Evolutionary conservation across 306 rosid genomes (phyloP).

Genomic region (Cicer arietinum): DNA sequence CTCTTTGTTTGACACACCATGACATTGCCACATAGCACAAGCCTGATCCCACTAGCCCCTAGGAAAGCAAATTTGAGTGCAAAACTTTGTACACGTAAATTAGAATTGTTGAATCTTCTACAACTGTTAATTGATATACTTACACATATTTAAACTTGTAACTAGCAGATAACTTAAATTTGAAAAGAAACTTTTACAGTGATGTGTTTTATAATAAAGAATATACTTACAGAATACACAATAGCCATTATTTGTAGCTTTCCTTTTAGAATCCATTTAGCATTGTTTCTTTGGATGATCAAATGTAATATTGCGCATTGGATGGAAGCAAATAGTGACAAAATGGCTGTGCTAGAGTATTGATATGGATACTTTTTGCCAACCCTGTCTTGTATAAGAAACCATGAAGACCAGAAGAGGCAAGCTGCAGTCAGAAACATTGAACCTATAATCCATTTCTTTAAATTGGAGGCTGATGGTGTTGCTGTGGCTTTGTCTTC

Average conservation of each 20-base stretch:
- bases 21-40: conserved; percentile 91
- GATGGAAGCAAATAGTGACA: conserved; percentile 70
- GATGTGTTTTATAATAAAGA: neutral
- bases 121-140: neutral
- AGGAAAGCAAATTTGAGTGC: neutral
- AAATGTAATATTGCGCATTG: conserved; percentile 72
- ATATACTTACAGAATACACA: conserved; percentile 69
- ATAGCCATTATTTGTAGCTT: conserved; percentile 64
- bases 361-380: conserved; percentile 66
- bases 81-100: neutral
- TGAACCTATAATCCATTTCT: conserved; percentile 75
- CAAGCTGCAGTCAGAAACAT: conserved; percentile 57
- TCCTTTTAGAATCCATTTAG: conserved; percentile 67
- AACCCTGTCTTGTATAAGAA: conserved; percentile 75
- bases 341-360: conserved; percentile 81
- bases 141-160: neutral
- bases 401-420: conserved; percentile 90
- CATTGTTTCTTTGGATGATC: conserved; percentile 51
- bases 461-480: conserved; percentile 35
- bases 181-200: neutral
- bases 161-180: conserved; percentile 13
- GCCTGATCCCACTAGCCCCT: conserved; percentile 92
- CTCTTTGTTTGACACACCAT: conserved; percentile 87
- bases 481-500: conserved; percentile 7
- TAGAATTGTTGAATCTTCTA: neutral